Evolutionary conservation across 2,329 filamentous ascomycete species (phyloP).

Genomic region (Stemphylium beticola): DNA sequence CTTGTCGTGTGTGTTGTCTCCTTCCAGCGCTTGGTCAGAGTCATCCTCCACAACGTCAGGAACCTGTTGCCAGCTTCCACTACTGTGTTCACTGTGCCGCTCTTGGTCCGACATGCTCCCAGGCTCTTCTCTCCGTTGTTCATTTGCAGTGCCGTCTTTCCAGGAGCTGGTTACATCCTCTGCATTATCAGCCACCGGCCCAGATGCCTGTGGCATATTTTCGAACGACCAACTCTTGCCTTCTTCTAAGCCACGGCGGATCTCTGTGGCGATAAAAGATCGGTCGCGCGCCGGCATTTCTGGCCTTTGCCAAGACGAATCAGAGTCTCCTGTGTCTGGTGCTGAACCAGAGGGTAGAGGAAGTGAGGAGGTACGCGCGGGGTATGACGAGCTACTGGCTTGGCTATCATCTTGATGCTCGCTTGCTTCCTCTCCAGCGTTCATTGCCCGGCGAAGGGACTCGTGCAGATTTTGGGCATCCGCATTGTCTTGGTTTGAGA

Average conservation of each 20-base stretch:
- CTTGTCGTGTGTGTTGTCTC: slow-evolving; percentile 29
- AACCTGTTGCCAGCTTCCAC: slow-evolving; percentile 51
- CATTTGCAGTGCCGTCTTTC: slow-evolving; percentile 28
- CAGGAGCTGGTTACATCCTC: slow-evolving; percentile 28
- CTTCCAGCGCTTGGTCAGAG: slow-evolving; percentile 37
- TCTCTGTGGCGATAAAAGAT: slow-evolving; percentile 55
- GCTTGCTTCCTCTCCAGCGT: slow-evolving; percentile 5
- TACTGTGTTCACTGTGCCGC: slow-evolving; percentile 45
- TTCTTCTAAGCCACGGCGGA: slow-evolving; percentile 57
- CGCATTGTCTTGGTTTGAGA: slow-evolving; percentile 4
- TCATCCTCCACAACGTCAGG: slow-evolving; percentile 36
- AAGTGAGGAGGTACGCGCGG: slow-evolving; percentile 24
- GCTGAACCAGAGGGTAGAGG: slow-evolving; percentile 2
- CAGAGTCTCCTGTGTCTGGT: slow-evolving; percentile 7
- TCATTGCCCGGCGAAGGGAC: slow-evolving; percentile 14
- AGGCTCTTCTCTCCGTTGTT: slow-evolving; percentile 5
- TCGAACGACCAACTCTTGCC: slow-evolving; percentile 41
- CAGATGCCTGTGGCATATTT: slow-evolving; percentile 22
- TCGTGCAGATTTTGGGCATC: slow-evolving; percentile 7
- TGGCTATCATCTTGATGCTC: slow-evolving; percentile 2
- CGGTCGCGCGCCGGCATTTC: slow-evolving; percentile 55
- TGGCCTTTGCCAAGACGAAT: slow-evolving; percentile 44
- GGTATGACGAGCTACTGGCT: slow-evolving; percentile 13
- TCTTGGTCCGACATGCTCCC: slow-evolving; percentile 32
- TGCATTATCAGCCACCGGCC: slow-evolving; percentile 1